Percentiles rank a stretch among this genome's conserved stretches.
Evolutionary conservation across 192 early-diverging fungal species (phyloP).

Genomic region (Dissophora ornata): DNA sequence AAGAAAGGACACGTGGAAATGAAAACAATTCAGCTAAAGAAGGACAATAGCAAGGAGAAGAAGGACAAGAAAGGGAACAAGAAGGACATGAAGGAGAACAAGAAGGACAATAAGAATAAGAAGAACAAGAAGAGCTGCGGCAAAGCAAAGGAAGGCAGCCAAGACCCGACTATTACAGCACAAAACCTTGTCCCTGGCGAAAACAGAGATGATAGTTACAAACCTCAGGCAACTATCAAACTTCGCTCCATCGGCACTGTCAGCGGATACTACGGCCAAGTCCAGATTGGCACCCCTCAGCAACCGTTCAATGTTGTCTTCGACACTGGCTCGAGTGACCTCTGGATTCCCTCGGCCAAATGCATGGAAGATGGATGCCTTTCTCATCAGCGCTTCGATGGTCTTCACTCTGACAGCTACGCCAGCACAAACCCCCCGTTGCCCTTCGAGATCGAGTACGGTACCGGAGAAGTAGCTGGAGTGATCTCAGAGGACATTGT

Average conservation of each 20-base stretch:
- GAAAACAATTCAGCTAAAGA: not conserved
- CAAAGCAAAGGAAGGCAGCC: not conserved
- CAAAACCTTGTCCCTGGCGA: too few relatives aligned
- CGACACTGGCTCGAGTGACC: slow-evolving; percentile 72
- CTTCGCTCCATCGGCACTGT: slow-evolving; percentile 37
- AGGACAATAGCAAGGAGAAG: not conserved
- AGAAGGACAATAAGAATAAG: not conserved
- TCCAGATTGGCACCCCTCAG: slow-evolving; percentile 47
- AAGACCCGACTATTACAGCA: not conserved
- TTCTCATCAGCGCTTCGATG: slow-evolving; percentile 30
- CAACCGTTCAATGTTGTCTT: slow-evolving; percentile 57
- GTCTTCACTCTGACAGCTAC: slow-evolving; percentile 16
- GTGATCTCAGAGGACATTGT: slow-evolving; percentile 45
- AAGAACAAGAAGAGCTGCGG: too few relatives aligned
- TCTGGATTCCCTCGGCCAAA: slow-evolving; percentile 67
- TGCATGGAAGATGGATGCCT: slow-evolving; percentile 55
- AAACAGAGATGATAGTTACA: too few relatives aligned
- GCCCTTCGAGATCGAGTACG: slow-evolving; percentile 48
- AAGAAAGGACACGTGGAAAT: not conserved
- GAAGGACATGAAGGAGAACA: not conserved
- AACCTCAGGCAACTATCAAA: slow-evolving; percentile 31
- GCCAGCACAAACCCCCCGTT: not conserved
- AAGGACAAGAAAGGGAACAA: slow-evolving; percentile 7
- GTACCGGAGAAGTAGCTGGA: slow-evolving; percentile 37
- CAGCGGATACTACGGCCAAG: slow-evolving; percentile 45